A percentile compares a stretch with the other conserved stretches of the same genome.
phyloP scores from a whole-genome alignment of 257 asterid genomes.

The Lantana camara region DNA sequence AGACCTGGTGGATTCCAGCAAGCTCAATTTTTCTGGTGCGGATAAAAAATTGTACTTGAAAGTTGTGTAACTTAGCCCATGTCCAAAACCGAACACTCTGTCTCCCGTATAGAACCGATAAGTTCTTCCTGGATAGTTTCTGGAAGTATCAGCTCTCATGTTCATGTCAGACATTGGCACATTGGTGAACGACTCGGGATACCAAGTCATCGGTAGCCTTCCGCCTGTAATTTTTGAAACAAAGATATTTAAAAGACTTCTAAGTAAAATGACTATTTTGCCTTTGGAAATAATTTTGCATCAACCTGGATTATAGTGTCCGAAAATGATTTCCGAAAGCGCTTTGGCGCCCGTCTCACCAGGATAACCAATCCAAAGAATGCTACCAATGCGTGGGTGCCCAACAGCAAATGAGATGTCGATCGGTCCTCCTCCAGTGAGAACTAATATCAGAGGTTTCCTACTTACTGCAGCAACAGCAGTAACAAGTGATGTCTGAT shows the following conservation, averaged over 20 bases:
- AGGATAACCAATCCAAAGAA: conserved; percentile 95
- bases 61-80: conserved; percentile 80
- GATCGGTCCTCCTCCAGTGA: conserved; percentile 89
- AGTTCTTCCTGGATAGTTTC: conserved; percentile 89
- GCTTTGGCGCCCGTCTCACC: conserved; percentile 94
- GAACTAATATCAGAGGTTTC: conserved; percentile 75
- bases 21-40: conserved; percentile 59
- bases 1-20: conserved; percentile 35
- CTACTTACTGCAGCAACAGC: conserved; percentile 63
- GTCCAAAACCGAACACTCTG: conserved; percentile 63
- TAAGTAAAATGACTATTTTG: too few species aligned
- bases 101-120: conserved; percentile 86
- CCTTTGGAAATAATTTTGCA: background rate
- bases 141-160: conserved; percentile 85
- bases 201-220: conserved; percentile 85
- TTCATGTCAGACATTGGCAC: conserved; percentile 87
- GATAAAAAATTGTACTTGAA: conserved; percentile 53
- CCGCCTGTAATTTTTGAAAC: conserved; percentile 54
- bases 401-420: conserved; percentile 73
- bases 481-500: conserved; percentile 60
- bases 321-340: conserved; percentile 76
- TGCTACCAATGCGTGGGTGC: conserved; percentile 67
- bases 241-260: too few species aligned
- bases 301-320: conserved; percentile 86
- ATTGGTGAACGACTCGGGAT: conserved; percentile 79